Conservation (phyloP, 148 eudicot genomes). For the Amaranthus cruentus region DNA sequence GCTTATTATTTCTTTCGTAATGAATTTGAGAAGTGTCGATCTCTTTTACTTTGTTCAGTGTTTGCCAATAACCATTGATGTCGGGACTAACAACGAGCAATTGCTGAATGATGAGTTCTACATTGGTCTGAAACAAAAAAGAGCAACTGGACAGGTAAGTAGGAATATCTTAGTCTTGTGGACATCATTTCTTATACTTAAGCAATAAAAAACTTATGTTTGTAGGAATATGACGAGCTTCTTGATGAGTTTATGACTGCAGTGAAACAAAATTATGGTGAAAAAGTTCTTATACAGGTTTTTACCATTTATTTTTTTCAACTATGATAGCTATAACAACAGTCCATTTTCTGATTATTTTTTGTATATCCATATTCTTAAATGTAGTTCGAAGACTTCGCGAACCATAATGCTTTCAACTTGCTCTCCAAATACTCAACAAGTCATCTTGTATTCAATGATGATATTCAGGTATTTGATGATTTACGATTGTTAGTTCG, state of each 20-base stretch:
- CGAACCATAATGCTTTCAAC: constrained; percentile 97
- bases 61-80: constrained; percentile 88
- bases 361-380: not conserved
- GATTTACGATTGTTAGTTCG: not conserved
- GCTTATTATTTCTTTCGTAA: not conserved
- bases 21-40: not conserved
- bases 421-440: constrained; percentile 67
- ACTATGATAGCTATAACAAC: not conserved
- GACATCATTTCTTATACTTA: constrained; percentile 3
- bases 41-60: constrained; percentile 46
- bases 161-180: not conserved
- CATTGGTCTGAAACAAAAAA: constrained; percentile 76
- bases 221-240: constrained; percentile 84
- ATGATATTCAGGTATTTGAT: constrained; percentile 80
- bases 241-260: constrained; percentile 82
- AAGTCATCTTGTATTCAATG: constrained; percentile 88
- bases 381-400: constrained; percentile 87
- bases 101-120: constrained; percentile 77
- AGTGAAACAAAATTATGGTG: constrained; percentile 93
- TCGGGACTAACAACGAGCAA: constrained; percentile 83
- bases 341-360: not conserved
- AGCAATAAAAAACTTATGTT: not conserved
- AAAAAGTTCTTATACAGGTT: constrained; percentile 91
- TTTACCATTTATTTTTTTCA: not conserved
- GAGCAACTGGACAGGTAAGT: constrained; percentile 84